Evolutionary conservation across 2,329 filamentous ascomycete species (phyloP), one percentile per base, ranked within the genome.

Genomic region (Colletotrichum acutatum): DNA sequence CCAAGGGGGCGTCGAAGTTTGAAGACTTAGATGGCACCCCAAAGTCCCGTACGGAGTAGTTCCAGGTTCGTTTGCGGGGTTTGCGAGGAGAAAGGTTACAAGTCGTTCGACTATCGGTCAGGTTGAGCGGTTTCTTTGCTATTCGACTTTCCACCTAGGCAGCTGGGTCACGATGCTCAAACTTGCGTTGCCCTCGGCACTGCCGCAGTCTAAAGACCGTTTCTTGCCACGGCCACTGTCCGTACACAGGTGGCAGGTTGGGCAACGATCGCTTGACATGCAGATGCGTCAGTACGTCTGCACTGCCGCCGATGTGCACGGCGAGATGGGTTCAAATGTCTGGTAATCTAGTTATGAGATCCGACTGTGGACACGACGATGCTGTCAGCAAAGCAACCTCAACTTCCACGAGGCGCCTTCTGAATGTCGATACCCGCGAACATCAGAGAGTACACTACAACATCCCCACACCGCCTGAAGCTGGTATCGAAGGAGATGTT

Each of bases 61-160:
- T 52, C 49, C 65, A 57, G 5, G 30, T 54, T 12, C 14, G 54
- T n/a, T 37, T 65, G 70, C 66, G 70, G 70, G 70, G 59, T 65
- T n/a, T 61, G 59, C 19, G 49, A 49, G 19, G 32, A 46, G 24
- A 19, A 64, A 26, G 19, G 59, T 32, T 22, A 49, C 59, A 46
- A 69, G 52, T 64, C 58, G 26, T 56, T 62, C 34, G 34, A 60
- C 42, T 22, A n/a, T 60, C 26, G n/a, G 54, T 57, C 52, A 54
- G 12, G 49, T 34, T 61, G 70, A 68, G 59, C 49, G 60, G 60
- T 68, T 72, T 71, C 26, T 26, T 28, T 53, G 22, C 26, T 22
- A 22, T 42, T 22, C n/a, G 57, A 56, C n/a, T 60, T 58, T 30
- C 4, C 24, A 52, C 12, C 19, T n/a, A n/a, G 42, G 42, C 8